Evolutionary conservation across 495 filamentous ascomycete genomes (phyloP).

Genomic region (Parachaetomium inaequale): DNA sequence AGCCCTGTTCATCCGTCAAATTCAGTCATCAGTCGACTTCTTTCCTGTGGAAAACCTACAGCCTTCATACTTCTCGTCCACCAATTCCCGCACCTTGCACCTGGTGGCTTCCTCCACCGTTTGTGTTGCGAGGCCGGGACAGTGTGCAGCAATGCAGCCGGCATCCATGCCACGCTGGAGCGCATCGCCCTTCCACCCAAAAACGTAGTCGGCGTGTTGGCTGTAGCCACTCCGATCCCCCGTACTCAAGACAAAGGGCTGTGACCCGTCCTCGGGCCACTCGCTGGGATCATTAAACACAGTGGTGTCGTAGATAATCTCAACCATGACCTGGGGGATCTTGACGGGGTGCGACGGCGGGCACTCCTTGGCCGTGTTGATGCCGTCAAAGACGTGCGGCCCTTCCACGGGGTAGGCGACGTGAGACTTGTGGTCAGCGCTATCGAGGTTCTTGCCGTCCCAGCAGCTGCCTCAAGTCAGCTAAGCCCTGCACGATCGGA

Average conservation of each 20-base stretch:
- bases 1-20: neutral
- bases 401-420: slow-evolving; percentile 33
- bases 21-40: neutral
- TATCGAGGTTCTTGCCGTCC: slow-evolving; percentile 37
- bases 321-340: slow-evolving; percentile 35
- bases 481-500: neutral
- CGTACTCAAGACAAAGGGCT: slow-evolving; percentile 43
- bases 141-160: slow-evolving; percentile 30
- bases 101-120: slow-evolving; percentile 32
- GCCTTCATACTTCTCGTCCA: slow-evolving; percentile 32
- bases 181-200: slow-evolving; percentile 34
- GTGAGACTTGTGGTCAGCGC: slow-evolving; percentile 32
- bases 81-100: slow-evolving; percentile 27
- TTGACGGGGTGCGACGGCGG: slow-evolving; percentile 30
- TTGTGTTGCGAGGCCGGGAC: slow-evolving; percentile 29
- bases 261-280: slow-evolving; percentile 42
- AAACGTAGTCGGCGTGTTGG: slow-evolving; percentile 33
- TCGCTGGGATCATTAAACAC: slow-evolving; percentile 34
- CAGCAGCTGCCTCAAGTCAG: slow-evolving; percentile 27
- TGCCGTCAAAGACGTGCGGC: slow-evolving; percentile 31
- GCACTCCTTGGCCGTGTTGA: slow-evolving; percentile 13
- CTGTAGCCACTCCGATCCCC: slow-evolving; percentile 34
- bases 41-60: slow-evolving; percentile 20
- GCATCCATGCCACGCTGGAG: slow-evolving; percentile 34
- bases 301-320: slow-evolving; percentile 33